Base-by-base conservation (phyloP, 768 basidiomycete species). In the Dendrothele bispora region DNA sequence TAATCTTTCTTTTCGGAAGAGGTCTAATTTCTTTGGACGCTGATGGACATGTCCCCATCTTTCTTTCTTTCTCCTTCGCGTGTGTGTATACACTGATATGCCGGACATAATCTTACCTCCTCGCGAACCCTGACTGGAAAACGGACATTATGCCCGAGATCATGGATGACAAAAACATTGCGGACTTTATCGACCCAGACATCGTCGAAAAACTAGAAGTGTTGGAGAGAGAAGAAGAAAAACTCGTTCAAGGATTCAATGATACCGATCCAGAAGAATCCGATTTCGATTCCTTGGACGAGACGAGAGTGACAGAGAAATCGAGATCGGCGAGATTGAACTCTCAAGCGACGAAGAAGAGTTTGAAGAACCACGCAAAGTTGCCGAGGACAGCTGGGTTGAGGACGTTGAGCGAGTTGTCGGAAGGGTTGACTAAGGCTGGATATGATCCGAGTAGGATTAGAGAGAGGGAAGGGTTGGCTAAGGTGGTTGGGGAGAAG, bases 111-210 rank as follows among this genome's bases (percentile, higher is more conserved):
- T 80, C 91, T 65, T 98, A 97, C 69, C 49, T 43, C 22, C 82
- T 99, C 49, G 76, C 82, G 20, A 84, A 97, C 62, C 83, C 88
- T 29, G 86, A 89, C 34, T 99, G 95, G 95, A 99, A 97, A 73
- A 75, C 83, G 71, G 95, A 99, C 61, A 77, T 82, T 54, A 87
- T 98, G 15, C 95, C 95, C n/a, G 97, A 99, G 66, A 90, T 99
- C 61, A 84, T 91, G 86, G 84, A 98, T 56, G 97, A 97, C 72
- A 98, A 98, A 80, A 99, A 99, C 71, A 71, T 98, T 45, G 95
- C 94, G 20, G 95, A 99, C 74, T 99, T 99, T 53, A 89, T 98
- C 66, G 95, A 98, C 66, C 88, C 93, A 17, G 95, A 99, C 61
- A 98, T 99, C 52, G 84, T 83, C 17, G 94, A 95, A 68, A 95